Percentiles rank a stretch among this genome's conserved stretches.
phyloP scores from a whole-genome alignment of 1,139 yeast species.

The Casaregolazyma lundiana region DNA sequence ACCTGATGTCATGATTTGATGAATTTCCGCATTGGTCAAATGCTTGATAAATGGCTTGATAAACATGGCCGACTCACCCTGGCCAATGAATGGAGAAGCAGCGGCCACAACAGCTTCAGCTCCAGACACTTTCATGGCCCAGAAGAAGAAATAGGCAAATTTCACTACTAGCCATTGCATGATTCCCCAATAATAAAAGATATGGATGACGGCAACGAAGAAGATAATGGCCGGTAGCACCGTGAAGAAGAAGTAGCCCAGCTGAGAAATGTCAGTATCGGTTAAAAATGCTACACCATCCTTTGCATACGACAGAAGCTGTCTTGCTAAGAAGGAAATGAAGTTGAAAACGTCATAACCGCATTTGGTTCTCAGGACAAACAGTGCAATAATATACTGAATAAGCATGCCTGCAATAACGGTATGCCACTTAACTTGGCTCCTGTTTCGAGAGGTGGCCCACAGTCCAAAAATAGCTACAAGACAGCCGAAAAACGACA shows the following conservation, averaged over 20 bases:
- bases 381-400: constrained; percentile 58
- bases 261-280: constrained; percentile 37
- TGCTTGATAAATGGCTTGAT: constrained; percentile 59
- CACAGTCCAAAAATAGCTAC: constrained; percentile 48
- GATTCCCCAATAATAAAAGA: constrained; percentile 57
- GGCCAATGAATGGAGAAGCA: constrained; percentile 66
- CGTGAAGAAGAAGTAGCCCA: constrained; percentile 51
- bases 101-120: constrained; percentile 69
- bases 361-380: constrained; percentile 55
- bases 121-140: constrained; percentile 59
- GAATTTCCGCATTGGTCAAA: constrained; percentile 59
- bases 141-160: constrained; percentile 57
- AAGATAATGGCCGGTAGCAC: constrained; percentile 61
- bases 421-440: constrained; percentile 53
- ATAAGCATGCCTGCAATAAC: constrained; percentile 60
- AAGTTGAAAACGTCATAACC: constrained; percentile 65
- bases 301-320: constrained; percentile 56
- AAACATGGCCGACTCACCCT: constrained; percentile 63
- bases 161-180: constrained; percentile 61
- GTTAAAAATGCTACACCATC: constrained; percentile 62
- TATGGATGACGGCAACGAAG: constrained; percentile 61
- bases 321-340: constrained; percentile 55
- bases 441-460: constrained; percentile 45
- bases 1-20: constrained; percentile 63
- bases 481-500: constrained; percentile 54